Percentiles rank a stretch among this genome's conserved stretches.
Conservation (phyloP, 306 rosid species). For the Inga laurina region DNA sequence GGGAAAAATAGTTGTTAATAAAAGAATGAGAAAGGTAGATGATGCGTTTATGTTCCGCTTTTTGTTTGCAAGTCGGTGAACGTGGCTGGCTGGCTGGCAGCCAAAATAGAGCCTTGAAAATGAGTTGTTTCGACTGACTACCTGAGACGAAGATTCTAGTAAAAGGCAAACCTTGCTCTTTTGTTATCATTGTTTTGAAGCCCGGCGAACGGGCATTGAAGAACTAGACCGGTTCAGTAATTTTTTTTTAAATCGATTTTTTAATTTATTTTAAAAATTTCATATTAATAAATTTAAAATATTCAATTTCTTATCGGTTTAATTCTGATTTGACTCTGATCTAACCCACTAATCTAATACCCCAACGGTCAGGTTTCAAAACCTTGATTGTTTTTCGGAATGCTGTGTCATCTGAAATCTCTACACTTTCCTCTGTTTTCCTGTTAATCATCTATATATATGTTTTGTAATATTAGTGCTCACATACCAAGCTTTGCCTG, state of each 20-base stretch:
- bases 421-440: background rate
- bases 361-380: too few species aligned
- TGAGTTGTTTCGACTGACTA: constrained; percentile 1
- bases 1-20: background rate
- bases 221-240: too few species aligned
- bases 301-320: too few species aligned
- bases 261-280: too few species aligned
- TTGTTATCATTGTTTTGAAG: background rate
- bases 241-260: too few species aligned
- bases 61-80: background rate
- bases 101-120: background rate
- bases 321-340: too few species aligned
- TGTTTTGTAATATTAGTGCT: background rate
- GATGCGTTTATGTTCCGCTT: background rate
- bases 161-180: constrained; percentile 3
- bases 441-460: background rate
- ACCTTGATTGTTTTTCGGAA: too few species aligned
- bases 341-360: too few species aligned
- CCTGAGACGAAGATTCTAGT: constrained; percentile 10
- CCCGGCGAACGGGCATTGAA: too few species aligned
- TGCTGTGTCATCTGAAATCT: background rate
- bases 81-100: constrained; percentile 9
- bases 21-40: background rate
- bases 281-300: too few species aligned
- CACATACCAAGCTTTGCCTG: too few species aligned